phyloP scores from a whole-genome alignment of 148 eudicot species.

The Silene uniflora region DNA sequence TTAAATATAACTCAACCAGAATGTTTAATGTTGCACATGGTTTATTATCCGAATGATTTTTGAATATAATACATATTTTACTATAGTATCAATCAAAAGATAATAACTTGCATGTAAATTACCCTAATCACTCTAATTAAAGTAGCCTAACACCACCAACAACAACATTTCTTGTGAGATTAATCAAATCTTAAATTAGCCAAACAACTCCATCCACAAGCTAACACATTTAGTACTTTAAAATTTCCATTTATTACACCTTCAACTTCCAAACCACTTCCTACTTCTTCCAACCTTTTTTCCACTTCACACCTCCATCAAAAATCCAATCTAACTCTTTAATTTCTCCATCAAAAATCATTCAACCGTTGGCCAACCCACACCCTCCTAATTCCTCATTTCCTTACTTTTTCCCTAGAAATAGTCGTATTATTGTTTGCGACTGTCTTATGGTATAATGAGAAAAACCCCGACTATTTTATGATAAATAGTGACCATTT shows the following conservation, averaged over 20 bases:
- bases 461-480: too few species aligned
- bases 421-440: too few species aligned
- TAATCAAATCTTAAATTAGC: constrained; percentile 3
- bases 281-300: not conserved
- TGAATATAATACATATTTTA: too few species aligned
- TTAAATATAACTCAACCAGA: rapidly evolving
- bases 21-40: too few species aligned
- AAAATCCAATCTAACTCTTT: not conserved
- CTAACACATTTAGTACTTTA: not conserved
- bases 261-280: constrained; percentile 29
- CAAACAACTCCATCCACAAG: not conserved
- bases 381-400: constrained; percentile 13
- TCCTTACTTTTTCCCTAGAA: not conserved
- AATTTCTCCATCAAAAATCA: not conserved
- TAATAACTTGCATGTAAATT: too few species aligned
- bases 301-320: not conserved
- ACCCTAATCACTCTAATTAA: too few species aligned
- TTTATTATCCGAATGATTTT: too few species aligned
- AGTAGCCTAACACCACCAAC: not conserved
- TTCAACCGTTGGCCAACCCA: constrained; percentile 37
- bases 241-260: constrained; percentile 17
- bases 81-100: too few species aligned
- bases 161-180: constrained; percentile 15
- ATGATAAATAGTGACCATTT: too few species aligned
- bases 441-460: too few species aligned